Base-by-base conservation (phyloP, 257 asterid genomes). In the Gynochthodes officinalis region DNA sequence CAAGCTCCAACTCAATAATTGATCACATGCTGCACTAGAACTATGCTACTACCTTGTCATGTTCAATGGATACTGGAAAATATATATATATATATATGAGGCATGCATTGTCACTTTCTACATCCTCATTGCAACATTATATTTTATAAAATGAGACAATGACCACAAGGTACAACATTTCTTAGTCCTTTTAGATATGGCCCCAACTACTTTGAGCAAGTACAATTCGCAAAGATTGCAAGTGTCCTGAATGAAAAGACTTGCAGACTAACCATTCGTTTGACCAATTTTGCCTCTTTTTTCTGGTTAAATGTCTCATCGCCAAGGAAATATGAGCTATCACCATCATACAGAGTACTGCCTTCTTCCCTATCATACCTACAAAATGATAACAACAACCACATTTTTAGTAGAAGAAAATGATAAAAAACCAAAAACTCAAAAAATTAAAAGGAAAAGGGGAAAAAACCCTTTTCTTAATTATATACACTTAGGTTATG, bases 301-400 rank as follows among this genome's bases (percentile, higher is more conserved):
- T 90, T 94, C 82, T 87, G 95, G 73, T 88, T 84, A 69, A 98
- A 89, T n/a, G 96, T 93, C 70, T 91, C 99, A 35, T 91, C 97
- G 16, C 98, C 98, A 53, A 94, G 91, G 76, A 88, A 94, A 72
- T 69, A 62, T 55, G 96, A 81, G 84, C 87, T 71, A 76, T 90
- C 90, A 52, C 80, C 85, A 68, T 83, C 96, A 69, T 85, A 84
- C 78, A 85, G 76, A 10, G 95, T 83, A 80, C 88, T 75, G 25
- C 96, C 97, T 92, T 95, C 99, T 82, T 95, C 98, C 78, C 85
- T 85, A 69, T 92, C 98, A 76, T 95, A 95, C 99, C 99, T 95
- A 72, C 55, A 76, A 65, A 79, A 81, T 49, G 61, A 73, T n/a
- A 78, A 33, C 33, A 3, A 35, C 55, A 44, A 66, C 52, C 33